Percentiles rank a stretch among this genome's conserved stretches.
phyloP scores from a whole-genome alignment of 345 rosid genomes.

The Gossypium turneri region DNA sequence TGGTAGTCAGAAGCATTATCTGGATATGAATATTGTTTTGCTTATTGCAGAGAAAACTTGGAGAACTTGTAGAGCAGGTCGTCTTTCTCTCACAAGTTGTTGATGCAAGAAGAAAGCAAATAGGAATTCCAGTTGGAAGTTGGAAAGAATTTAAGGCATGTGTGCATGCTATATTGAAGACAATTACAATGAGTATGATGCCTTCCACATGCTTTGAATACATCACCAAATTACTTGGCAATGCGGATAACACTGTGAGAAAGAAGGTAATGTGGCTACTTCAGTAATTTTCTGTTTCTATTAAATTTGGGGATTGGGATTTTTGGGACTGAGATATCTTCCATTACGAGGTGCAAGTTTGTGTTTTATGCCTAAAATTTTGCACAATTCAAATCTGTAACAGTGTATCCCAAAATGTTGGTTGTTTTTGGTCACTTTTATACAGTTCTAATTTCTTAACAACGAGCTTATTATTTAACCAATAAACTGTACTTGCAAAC shows the following conservation, averaged over 20 bases:
- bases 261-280: slow-evolving; percentile 56
- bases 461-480: neutral
- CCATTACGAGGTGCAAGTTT: neutral
- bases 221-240: slow-evolving; percentile 60
- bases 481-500: slow-evolving; percentile 19
- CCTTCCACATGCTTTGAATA: slow-evolving; percentile 69
- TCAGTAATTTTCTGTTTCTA: neutral
- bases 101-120: slow-evolving; percentile 48
- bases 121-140: slow-evolving; percentile 29
- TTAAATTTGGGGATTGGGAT: neutral
- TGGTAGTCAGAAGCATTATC: neutral
- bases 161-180: slow-evolving; percentile 54
- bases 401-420: neutral
- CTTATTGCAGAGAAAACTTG: slow-evolving; percentile 53
- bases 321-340: neutral
- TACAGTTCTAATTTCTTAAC: neutral
- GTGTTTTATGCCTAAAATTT: neutral
- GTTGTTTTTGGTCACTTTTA: neutral
- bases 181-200: slow-evolving; percentile 46
- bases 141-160: slow-evolving; percentile 53
- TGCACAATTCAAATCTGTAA: neutral
- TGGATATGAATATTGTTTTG: slow-evolving; percentile 5
- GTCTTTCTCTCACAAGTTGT: slow-evolving; percentile 46
- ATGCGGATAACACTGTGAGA: slow-evolving; percentile 48
- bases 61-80: slow-evolving; percentile 69